Evolutionary conservation across 257 asterid genomes (phyloP), one percentile per base, ranked within the genome.

Genomic region (Plantago elongata): DNA sequence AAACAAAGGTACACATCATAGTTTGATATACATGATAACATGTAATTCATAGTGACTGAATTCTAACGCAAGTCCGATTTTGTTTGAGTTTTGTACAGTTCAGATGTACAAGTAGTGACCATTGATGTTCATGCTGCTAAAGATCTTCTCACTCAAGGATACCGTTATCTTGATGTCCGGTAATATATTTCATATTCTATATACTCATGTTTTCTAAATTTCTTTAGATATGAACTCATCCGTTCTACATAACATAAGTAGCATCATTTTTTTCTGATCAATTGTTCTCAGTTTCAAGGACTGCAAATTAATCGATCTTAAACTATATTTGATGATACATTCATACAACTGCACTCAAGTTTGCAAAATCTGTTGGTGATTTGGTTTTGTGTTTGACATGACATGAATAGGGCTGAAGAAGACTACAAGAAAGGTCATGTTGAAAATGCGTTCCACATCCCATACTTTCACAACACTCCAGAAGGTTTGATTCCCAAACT

Each of bases 131-230:
- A 60, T 16, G 43, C 43, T 15, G 64, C 64, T 5, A 60, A 60
- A 11, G 9, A 16, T 45, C 54, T 60, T 17, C 64, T 60, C n/a
- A 22, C n/a, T 13, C 54, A 60, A 60, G 64, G 64, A 8, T 44
- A 60, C 64, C 64, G 64, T 22, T 60, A 60, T 13, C 54, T 60
- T 45, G 64, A 60, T 11, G 64, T 60, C 44, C 45, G 64, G 64
- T 60, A 44, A 44, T 58, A n/a, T 4, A 12, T 30, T 1, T 55
- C 13, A 54, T 9, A 5, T 10, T 13, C 15, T 9, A 2, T 13
- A 13, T 49, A n/a, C 0, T 14, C 10, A n/a, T 13, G 22, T 14
- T 34, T 34, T 34, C 38, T 34, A 5, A 34, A 2, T 2, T 2
- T 1, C 40, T 34, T 34, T 34, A 34, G 1, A 22, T 22, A 22